These are phyloP conservation scores for Vicia sativa DNA, from an alignment of 306 rosid genomes.

Conservation along the genomic window DNA sequence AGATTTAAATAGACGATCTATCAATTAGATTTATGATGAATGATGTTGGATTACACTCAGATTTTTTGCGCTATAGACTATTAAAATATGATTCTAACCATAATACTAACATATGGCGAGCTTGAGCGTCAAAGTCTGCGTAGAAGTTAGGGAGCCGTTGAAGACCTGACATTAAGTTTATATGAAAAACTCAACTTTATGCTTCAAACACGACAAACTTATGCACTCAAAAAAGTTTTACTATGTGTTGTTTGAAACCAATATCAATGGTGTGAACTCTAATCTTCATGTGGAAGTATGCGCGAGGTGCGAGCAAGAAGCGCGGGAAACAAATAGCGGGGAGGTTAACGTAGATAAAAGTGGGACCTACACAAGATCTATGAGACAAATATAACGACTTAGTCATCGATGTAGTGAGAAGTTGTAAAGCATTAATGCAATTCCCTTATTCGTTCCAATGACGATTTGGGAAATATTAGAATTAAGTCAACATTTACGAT, in stretches of 20 bases:
- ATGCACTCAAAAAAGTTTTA: not conserved
- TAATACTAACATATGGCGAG: not conserved
- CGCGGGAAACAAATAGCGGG: not conserved
- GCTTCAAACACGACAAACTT: not conserved
- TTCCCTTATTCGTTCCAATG: no score
- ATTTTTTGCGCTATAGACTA: not conserved
- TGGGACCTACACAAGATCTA: not conserved
- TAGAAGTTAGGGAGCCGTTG: not conserved
- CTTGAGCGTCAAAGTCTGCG: not conserved
- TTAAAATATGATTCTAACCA: not conserved
- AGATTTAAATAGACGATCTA: not conserved
- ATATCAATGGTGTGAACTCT: not conserved
- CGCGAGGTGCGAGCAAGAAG: not conserved
- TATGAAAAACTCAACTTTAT: not conserved
- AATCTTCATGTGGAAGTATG: not conserved
- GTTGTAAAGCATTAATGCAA: no score
- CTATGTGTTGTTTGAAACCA: not conserved
- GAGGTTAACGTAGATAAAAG: not conserved
- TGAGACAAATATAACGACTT: not conserved
- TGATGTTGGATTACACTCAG: not conserved
- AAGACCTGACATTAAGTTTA: not conserved
- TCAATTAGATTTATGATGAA: not conserved
- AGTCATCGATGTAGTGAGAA: no score
- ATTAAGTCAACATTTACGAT: no score
- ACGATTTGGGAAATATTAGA: no score